Evolutionary conservation across 1,284 basidiomycete genomes (phyloP).

Genomic region (Boletus semigastroideus): DNA sequence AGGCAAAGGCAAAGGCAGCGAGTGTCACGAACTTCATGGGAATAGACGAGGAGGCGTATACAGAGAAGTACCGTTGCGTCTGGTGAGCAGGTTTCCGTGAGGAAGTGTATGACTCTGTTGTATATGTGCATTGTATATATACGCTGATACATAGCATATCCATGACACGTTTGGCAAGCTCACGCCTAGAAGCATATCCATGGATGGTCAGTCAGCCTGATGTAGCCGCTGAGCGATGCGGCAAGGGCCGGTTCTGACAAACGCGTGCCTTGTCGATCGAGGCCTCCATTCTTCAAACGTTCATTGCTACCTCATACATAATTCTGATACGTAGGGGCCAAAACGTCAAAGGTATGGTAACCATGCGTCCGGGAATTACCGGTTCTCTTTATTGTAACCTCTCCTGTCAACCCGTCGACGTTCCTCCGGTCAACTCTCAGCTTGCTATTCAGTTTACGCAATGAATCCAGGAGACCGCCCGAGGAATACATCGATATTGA

Average conservation of each 20-base stretch:
- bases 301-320: too few species aligned
- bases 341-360: too few species aligned
- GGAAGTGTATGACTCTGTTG: neutral
- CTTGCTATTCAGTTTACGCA: neutral
- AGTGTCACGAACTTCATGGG: constrained; percentile 28
- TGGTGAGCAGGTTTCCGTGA: neutral
- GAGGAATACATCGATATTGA: constrained; percentile 32
- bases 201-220: constrained; percentile 1
- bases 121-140: constrained; percentile 14
- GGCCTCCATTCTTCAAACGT: too few species aligned
- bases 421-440: too few species aligned
- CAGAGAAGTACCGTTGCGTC: neutral
- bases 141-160: neutral
- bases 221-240: neutral
- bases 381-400: too few species aligned
- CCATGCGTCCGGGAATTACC: too few species aligned
- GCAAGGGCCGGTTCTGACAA: neutral
- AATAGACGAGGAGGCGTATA: neutral
- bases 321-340: too few species aligned
- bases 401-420: too few species aligned
- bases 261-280: neutral
- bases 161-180: neutral
- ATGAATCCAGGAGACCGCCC: constrained; percentile 9
- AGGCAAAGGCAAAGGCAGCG: constrained; percentile 1
- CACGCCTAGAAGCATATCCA: neutral